A percentile compares a stretch with the other conserved stretches of the same genome.
Evolutionary conservation across 768 basidiomycete genomes (phyloP).

Genomic region (Mycena amicta): DNA sequence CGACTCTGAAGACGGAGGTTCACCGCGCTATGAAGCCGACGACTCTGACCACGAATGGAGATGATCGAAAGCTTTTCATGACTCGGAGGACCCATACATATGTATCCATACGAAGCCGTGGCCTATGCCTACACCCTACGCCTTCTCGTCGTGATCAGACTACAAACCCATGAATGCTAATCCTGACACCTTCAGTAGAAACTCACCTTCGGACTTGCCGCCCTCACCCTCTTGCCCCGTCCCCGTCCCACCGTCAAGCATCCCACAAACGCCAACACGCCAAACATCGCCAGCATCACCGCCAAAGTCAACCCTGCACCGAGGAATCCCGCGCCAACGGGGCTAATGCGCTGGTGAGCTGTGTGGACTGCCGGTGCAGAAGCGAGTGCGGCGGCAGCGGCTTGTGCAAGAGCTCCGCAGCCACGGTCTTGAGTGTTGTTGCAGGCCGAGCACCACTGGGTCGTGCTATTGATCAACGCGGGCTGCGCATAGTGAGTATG

Average conservation of each 20-base stretch:
- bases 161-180: background rate
- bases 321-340: slow-evolving; percentile 67
- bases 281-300: slow-evolving; percentile 41
- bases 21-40: slow-evolving; percentile 10
- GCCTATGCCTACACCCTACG: background rate
- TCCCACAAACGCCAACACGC: slow-evolving; percentile 44
- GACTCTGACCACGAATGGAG: slow-evolving; percentile 23
- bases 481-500: slow-evolving; percentile 39
- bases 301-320: slow-evolving; percentile 60
- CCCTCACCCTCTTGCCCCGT: background rate
- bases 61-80: background rate
- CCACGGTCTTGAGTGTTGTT: slow-evolving; percentile 58
- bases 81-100: too few relatives aligned
- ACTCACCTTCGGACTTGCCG: background rate
- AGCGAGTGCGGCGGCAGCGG: slow-evolving; percentile 33
- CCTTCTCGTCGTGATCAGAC: slow-evolving; percentile 1
- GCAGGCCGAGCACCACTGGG: slow-evolving; percentile 63
- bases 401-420: slow-evolving; percentile 46
- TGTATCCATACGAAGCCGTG: too few relatives aligned
- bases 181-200: background rate
- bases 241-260: slow-evolving; percentile 33
- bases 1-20: slow-evolving; percentile 17
- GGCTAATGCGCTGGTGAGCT: slow-evolving; percentile 44
- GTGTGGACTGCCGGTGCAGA: slow-evolving; percentile 28
- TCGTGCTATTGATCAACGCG: slow-evolving; percentile 50